Evolutionary conservation across 2,329 filamentous ascomycete species (phyloP).

Genomic region (Claviceps sp.): DNA sequence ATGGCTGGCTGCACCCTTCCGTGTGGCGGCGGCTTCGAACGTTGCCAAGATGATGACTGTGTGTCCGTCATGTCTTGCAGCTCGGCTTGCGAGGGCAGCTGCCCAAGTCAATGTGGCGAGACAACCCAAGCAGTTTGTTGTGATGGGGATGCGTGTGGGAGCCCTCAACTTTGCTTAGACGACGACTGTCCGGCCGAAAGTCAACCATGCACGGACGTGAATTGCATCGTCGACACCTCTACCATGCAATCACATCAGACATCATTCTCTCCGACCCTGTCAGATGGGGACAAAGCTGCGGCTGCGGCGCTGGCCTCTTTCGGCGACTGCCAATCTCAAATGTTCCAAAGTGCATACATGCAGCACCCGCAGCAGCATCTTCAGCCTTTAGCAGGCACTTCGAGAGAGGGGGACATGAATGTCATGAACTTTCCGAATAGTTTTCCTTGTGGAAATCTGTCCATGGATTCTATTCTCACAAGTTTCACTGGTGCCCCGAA

Average conservation of each 20-base stretch:
- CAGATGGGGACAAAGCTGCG: conserved; percentile 14
- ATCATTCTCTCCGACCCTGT: conserved; percentile 4
- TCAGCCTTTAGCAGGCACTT: not conserved
- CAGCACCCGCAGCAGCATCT: conserved; percentile 6
- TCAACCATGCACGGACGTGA: conserved; percentile 21
- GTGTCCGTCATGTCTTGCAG: conserved; percentile 19
- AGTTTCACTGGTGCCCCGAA: conserved; percentile 3
- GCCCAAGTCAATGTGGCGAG: conserved; percentile 22
- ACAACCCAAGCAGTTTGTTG: conserved; percentile 21
- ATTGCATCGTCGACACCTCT: conserved; percentile 17
- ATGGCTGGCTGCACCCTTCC: conserved; percentile 3
- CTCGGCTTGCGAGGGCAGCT: conserved; percentile 22
- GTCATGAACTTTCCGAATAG: conserved; percentile 7
- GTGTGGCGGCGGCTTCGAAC: not conserved
- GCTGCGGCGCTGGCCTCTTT: conserved; percentile 20
- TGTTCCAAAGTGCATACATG: conserved; percentile 5
- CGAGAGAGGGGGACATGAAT: conserved; percentile 3
- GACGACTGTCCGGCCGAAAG: conserved; percentile 23
- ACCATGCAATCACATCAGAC: not conserved
- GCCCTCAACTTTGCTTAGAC: conserved; percentile 13
- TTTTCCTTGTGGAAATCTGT: conserved; percentile 12
- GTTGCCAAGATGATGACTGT: conserved; percentile 15
- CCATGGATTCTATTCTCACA: conserved; percentile 8
- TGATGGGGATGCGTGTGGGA: conserved; percentile 20
- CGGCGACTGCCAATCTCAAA: conserved; percentile 10